Evolutionary conservation across 371 early-diverging fungal genomes (phyloP).

Genomic region (Funneliformis caledonium): DNA sequence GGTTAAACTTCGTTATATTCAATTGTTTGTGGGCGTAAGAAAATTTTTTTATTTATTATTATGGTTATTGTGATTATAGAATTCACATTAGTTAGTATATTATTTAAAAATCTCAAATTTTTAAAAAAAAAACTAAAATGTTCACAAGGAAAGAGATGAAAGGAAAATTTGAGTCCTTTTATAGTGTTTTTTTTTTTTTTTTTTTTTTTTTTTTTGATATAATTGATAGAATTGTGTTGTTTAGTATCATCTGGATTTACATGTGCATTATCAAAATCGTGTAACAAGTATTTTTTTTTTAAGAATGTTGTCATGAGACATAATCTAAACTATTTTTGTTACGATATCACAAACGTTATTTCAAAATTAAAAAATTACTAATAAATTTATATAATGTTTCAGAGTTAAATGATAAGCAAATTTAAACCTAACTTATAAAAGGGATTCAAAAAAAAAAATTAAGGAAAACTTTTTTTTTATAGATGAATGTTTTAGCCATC

Average conservation of each 20-base stretch:
- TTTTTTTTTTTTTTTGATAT: not conserved
- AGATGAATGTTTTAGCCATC: too few relatives aligned
- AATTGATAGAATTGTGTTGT: not conserved
- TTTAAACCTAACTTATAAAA: too few relatives aligned
- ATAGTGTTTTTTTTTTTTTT: not conserved
- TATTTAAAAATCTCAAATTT: not conserved
- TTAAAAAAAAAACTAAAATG: not conserved
- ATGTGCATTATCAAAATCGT: not conserved
- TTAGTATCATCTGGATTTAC: not conserved
- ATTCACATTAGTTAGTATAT: not conserved
- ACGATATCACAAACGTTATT: not conserved
- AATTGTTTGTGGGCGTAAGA: not conserved
- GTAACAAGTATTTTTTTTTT: not conserved
- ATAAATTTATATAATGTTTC: too few relatives aligned
- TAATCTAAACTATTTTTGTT: not conserved
- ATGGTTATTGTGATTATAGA: not conserved
- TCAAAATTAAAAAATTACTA: not conserved
- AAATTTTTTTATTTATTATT: not conserved
- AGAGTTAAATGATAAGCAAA: too few relatives aligned
- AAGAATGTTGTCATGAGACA: not conserved
- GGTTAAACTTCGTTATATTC: not conserved
- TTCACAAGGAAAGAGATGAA: not conserved
- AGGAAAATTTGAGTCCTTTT: slow-evolving; percentile 15
- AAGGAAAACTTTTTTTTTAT: too few relatives aligned
- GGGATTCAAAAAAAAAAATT: too few relatives aligned